phyloP scores from a whole-genome alignment of 2,329 filamentous ascomycete species.

The Lasiodiplodia hormozganensis region DNA sequence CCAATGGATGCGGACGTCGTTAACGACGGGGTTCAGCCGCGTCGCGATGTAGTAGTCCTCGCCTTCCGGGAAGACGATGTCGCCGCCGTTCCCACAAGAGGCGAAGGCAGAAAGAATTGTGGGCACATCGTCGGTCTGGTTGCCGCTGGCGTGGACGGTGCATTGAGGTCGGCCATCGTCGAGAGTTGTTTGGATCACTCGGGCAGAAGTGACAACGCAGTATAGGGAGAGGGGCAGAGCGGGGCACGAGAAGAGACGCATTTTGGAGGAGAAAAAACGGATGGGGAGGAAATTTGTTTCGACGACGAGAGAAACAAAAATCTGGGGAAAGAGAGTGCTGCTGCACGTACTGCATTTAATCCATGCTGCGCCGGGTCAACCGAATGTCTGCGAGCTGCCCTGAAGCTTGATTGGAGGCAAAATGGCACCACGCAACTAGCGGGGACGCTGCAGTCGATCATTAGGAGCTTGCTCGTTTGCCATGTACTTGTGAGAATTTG shows the following conservation, averaged over 20 bases:
- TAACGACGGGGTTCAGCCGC: slow-evolving; percentile 57
- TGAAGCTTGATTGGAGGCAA: slow-evolving; percentile 27
- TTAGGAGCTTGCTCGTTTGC: slow-evolving; percentile 13
- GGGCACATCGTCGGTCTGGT: slow-evolving; percentile 49
- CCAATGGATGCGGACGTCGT: slow-evolving; percentile 62
- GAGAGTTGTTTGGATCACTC: background rate
- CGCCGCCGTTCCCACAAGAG: slow-evolving; percentile 50
- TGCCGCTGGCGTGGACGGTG: slow-evolving; percentile 49
- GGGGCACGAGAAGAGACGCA: slow-evolving; percentile 11
- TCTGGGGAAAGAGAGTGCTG: background rate
- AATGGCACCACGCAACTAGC: slow-evolving; percentile 1
- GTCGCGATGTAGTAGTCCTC: slow-evolving; percentile 60
- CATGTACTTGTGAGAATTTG: background rate
- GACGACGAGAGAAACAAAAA: background rate
- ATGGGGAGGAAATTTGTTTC: background rate
- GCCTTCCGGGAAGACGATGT: slow-evolving; percentile 58
- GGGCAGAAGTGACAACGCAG: slow-evolving; percentile 4
- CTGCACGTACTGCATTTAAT: slow-evolving; percentile 5
- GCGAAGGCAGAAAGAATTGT: slow-evolving; percentile 51
- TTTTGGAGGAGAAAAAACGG: background rate
- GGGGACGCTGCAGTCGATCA: slow-evolving; percentile 12
- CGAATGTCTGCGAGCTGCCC: background rate
- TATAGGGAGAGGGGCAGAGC: background rate
- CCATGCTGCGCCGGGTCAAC: background rate
- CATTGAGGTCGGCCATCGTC: slow-evolving; percentile 39